Base-by-base conservation (phyloP, 805 yeast species). In the Barnettozyma californica region DNA sequence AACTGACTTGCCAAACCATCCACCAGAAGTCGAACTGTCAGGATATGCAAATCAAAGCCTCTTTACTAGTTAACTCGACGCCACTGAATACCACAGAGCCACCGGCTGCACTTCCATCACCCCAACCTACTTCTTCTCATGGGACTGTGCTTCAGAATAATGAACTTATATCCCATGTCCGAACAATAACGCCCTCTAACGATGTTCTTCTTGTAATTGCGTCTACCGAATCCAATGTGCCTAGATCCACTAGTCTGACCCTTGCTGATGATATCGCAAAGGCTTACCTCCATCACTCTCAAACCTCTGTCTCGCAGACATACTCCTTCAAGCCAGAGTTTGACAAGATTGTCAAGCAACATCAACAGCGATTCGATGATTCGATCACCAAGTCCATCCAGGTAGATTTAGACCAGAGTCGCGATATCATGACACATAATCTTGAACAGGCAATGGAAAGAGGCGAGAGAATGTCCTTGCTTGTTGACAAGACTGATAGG, bases 401-500 rank as follows among this genome's bases (percentile, higher is more conserved):
- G 33, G n/a, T 20, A 16, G 34, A 40, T n/a, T 21, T 40, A 9
- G 21, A 7, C 9, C 19, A 27, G 31, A 40, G 33, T 13, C 31
- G 34, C 10, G 34, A 70, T 36, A 61, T 81, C 43, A 75, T 81
- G 82, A 74, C 77, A 53, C 81, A 79, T 45, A 81, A 81, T 54
- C 78, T 82, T 47, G 83, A 77, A 53, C 78, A 76, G 56, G 70
- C 81, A 2, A 61, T 81, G 54, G 75, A 73, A 47, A 66, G 87
- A 48, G 85, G 85, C 7, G 87, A 81, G 53, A 73, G 79, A 51
- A 75, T 81, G 44, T 70, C 72, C 53, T 57, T 71, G 13, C 65
- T 82, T 53, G 83, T 81, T 20, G 81, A 78, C 57, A 83, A 81
- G 59, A 81, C 87, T 1, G 82, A 78, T 54, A 64, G 78, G 33